These are phyloP conservation scores for Boletus bicolor DNA, from an alignment of 768 basidiomycete species.

Conservation along the genomic window DNA sequence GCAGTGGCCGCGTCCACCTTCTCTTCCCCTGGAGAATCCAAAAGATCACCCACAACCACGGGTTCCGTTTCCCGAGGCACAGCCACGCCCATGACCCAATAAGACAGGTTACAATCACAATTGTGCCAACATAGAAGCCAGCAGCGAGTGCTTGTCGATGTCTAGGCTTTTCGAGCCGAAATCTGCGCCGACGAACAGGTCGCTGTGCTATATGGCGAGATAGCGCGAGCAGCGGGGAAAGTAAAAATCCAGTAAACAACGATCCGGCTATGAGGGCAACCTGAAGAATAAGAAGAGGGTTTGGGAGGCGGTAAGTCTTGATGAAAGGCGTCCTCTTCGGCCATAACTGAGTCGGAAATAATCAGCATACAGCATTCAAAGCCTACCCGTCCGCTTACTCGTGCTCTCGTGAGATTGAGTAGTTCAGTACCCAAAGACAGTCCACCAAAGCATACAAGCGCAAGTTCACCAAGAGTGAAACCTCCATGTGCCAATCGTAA, in stretches of 20 bases:
- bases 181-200: constrained; percentile 76
- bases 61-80: constrained; percentile 77
- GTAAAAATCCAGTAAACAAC: constrained; percentile 86
- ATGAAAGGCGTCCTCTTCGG: constrained; percentile 77
- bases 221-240: constrained; percentile 90
- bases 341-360: constrained; percentile 55
- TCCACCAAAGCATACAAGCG: constrained; percentile 84
- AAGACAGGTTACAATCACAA: constrained; percentile 74
- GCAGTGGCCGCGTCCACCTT: constrained; percentile 73
- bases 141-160: constrained; percentile 81
- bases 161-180: constrained; percentile 77
- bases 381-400: constrained; percentile 46
- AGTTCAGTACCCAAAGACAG: constrained; percentile 85
- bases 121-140: constrained; percentile 76
- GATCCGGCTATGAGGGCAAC: constrained; percentile 90
- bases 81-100: constrained; percentile 93
- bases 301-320: constrained; percentile 89
- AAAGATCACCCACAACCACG: constrained; percentile 81
- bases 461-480: constrained; percentile 93
- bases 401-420: constrained; percentile 76
- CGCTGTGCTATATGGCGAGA: constrained; percentile 89
- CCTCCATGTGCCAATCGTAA: constrained; percentile 90
- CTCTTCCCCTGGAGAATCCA: constrained; percentile 74
- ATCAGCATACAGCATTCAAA: neutral
- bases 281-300: constrained; percentile 88